Percentiles rank a stretch among this genome's conserved stretches.
phyloP scores from a whole-genome alignment of 2,329 filamentous ascomycete species.

The Lecanoromycetidae sp. region DNA sequence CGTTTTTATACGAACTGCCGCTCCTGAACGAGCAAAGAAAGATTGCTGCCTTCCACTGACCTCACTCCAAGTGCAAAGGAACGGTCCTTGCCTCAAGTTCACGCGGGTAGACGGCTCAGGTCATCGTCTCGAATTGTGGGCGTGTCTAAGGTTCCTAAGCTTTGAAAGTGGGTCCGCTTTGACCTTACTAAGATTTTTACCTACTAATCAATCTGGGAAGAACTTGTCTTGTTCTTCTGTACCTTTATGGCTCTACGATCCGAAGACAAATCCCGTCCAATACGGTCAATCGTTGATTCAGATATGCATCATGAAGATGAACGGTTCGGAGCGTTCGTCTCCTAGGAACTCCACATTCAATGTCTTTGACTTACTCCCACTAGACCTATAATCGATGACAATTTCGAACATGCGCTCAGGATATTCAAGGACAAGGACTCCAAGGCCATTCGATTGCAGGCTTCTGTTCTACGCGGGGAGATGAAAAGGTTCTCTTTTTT shows the following conservation, averaged over 20 bases:
- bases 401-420: constrained; percentile 42
- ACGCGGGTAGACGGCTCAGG: constrained; percentile 25
- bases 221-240: constrained; percentile 16
- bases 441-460: constrained; percentile 43
- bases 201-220: neutral
- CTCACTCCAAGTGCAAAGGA: constrained; percentile 30
- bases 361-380: neutral
- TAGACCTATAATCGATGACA: constrained; percentile 39
- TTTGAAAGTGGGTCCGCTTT: constrained; percentile 13
- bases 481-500: constrained; percentile 32
- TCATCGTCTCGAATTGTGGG: constrained; percentile 7
- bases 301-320: constrained; percentile 8
- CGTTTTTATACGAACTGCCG: constrained; percentile 40
- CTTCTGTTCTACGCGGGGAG: constrained; percentile 41
- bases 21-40: constrained; percentile 29
- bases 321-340: constrained; percentile 7
- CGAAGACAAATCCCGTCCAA: constrained; percentile 9
- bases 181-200: neutral
- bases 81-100: constrained; percentile 31
- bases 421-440: constrained; percentile 41
- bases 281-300: neutral
- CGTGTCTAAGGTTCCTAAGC: constrained; percentile 12
- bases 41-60: constrained; percentile 11
- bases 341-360: neutral
- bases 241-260: constrained; percentile 15